Evolutionary conservation across 495 filamentous ascomycete genomes (phyloP), one percentile per base, ranked within the genome.

Genomic region (Xylaria cubensis): DNA sequence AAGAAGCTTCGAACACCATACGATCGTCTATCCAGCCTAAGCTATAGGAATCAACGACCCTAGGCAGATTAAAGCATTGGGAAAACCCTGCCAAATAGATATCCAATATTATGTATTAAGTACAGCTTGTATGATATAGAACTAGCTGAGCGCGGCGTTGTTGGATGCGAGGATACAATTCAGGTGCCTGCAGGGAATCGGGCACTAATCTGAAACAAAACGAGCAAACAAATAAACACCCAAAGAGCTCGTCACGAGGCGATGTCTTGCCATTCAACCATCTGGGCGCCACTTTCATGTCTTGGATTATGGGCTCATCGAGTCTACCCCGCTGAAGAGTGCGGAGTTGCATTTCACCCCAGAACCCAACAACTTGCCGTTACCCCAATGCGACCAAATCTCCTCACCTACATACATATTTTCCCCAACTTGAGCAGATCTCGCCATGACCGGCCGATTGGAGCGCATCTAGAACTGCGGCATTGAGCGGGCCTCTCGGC

Each of bases 1-100:
- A 90, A 74, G 96, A 98, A 77, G 96, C 95, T 3, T 97, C 90
- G 67, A 93, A 92, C 42, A 77, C 86, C 4, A 79, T 82, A 26
- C 91, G 92, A 77, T 77, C 90, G 24, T 62, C 65, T 9, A 62
- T 80, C 24, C 80, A 80, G 71, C 78, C 84, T 3, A 85, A 83
- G 72, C 75, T 86, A 24, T 86, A 76, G 72, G 36, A 2, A 21
- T 41, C 26, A 19, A 24, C 41, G 8, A 19, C 59, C 44, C 13
- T 9, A 24, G 64, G 24, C 4, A 21, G 39, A 12, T 67, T 1
- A 17, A 10, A 17, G 50, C 24, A 44, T 55, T 51, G 34, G 15
- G 39, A 17, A 32, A n/a, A 19, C 55, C 17, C 24, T 36, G 13
- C 41, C n/a, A 48, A 2, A 41, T 61, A 69, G 51, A 69, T 46